Evolutionary conservation across 2,329 filamentous ascomycete genomes (phyloP).

Genomic region (Sarocladium brachiariae): DNA sequence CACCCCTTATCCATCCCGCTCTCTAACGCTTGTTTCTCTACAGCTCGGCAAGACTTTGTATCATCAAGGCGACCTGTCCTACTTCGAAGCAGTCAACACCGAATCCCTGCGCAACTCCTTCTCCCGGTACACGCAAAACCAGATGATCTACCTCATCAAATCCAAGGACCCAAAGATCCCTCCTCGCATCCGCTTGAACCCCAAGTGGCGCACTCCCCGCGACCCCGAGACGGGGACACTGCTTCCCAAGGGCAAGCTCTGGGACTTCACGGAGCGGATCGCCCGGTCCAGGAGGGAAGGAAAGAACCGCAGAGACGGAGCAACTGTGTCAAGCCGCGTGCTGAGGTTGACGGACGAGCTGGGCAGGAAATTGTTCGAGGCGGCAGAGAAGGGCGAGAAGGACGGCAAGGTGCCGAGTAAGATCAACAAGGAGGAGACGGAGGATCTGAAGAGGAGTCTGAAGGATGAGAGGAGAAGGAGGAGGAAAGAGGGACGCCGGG

Average conservation of each 20-base stretch:
- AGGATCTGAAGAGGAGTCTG: slow-evolving; percentile 33
- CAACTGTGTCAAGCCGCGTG: slow-evolving; percentile 78
- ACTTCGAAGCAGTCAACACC: slow-evolving; percentile 98
- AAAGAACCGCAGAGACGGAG: slow-evolving; percentile 92
- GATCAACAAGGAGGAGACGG: slow-evolving; percentile 44
- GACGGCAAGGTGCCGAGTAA: slow-evolving; percentile 32
- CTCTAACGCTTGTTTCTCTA: slow-evolving; percentile 12
- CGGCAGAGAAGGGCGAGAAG: slow-evolving; percentile 34
- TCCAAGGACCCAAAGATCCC: slow-evolving; percentile 56
- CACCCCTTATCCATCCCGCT: too few relatives aligned
- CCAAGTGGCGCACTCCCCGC: slow-evolving; percentile 67
- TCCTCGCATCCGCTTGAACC: slow-evolving; percentile 59
- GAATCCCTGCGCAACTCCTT: slow-evolving; percentile 95
- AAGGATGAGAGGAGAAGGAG: slow-evolving; percentile 39
- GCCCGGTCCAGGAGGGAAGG: slow-evolving; percentile 78
- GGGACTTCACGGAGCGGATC: slow-evolving; percentile 89
- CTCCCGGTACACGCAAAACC: slow-evolving; percentile 80
- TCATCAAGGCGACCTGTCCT: slow-evolving; percentile 92
- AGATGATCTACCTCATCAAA: slow-evolving; percentile 72
- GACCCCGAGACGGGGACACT: slow-evolving; percentile 55
- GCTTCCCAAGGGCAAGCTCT: slow-evolving; percentile 66
- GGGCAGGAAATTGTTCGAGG: slow-evolving; percentile 62
- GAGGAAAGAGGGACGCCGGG: slow-evolving; percentile 42
- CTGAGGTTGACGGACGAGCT: slow-evolving; percentile 68
- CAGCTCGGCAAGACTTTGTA: slow-evolving; percentile 93